These are phyloP conservation scores for Talaromyces wortmannii DNA, from an alignment of 495 filamentous ascomycete genomes.

Conservation along the genomic window DNA sequence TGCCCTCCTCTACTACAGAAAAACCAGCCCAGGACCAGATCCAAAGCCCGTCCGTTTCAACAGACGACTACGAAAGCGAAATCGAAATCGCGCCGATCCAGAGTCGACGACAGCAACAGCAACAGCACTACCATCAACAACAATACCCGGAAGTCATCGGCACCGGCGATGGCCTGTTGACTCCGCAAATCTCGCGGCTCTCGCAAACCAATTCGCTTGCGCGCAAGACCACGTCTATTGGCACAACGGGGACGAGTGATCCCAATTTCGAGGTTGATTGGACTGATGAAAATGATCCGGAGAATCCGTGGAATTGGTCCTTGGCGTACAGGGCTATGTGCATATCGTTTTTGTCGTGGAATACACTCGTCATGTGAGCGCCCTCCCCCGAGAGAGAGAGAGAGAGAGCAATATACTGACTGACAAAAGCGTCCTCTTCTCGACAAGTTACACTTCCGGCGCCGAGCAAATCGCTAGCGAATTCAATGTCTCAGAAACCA, in stretches of 20 bases:
- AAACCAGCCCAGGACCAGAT: not conserved
- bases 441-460: conserved; percentile 72
- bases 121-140: not conserved
- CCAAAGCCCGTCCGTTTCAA: not conserved
- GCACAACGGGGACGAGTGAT: conserved; percentile 51
- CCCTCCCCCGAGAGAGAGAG: not conserved
- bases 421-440: conserved; percentile 61
- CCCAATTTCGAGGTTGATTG: conserved; percentile 74
- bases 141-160: not conserved
- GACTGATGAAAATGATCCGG: conserved; percentile 52
- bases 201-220: conserved; percentile 19
- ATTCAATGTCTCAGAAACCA: conserved; percentile 50
- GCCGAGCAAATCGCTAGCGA: conserved; percentile 59
- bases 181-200: conserved; percentile 14
- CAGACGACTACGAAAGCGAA: not conserved
- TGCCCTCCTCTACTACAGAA: not conserved
- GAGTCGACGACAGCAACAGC: not conserved
- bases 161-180: conserved; percentile 10
- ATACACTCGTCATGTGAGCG: conserved; percentile 59
- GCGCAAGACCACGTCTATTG: conserved; percentile 42
- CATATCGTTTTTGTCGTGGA: conserved; percentile 59
- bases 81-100: conserved; percentile 3
- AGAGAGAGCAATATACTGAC: not conserved
- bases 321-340: conserved; percentile 58
- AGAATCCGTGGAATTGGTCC: conserved; percentile 74